A percentile compares a stretch with the other conserved stretches of the same genome.
phyloP scores from a whole-genome alignment of 257 asterid genomes.

The Perilla frutescens region DNA sequence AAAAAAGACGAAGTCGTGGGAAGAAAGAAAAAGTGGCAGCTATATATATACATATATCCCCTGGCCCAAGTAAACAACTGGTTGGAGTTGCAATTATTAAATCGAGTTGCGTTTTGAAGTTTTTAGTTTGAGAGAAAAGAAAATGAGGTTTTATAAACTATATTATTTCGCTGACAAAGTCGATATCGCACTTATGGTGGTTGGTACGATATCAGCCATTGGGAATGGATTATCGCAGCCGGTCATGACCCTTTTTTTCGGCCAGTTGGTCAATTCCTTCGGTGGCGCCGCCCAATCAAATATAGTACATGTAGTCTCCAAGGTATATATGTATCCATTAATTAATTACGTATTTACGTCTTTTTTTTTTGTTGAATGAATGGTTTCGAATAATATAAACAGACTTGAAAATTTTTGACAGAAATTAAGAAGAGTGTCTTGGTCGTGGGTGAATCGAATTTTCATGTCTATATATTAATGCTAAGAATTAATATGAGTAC shows the following conservation, averaged over 20 bases:
- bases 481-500: too few relatives aligned
- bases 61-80: too few relatives aligned
- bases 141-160: conserved; percentile 49
- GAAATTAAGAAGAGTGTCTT: not conserved
- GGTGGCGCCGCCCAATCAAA: conserved; percentile 39
- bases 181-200: conserved; percentile 50
- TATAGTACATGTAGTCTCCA: conserved; percentile 53
- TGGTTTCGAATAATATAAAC: not conserved
- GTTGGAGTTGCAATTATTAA: too few relatives aligned
- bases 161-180: conserved; percentile 62
- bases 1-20: too few relatives aligned
- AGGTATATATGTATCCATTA: conserved; percentile 35
- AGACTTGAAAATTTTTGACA: not conserved
- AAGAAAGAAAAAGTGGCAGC: too few relatives aligned
- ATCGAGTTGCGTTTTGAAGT: too few relatives aligned
- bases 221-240: conserved; percentile 76
- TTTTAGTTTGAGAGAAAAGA: conserved; percentile 18
- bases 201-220: conserved; percentile 60
- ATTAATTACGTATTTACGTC: not conserved
- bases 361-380: not conserved
- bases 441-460: not conserved
- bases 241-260: conserved; percentile 70
- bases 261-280: conserved; percentile 66
- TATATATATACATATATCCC: too few relatives aligned
- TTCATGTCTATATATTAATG: not conserved